Evolutionary conservation across 148 eudicot genomes (phyloP), one percentile per base, ranked within the genome.

Genomic region (Dysphania ambrosioides): DNA sequence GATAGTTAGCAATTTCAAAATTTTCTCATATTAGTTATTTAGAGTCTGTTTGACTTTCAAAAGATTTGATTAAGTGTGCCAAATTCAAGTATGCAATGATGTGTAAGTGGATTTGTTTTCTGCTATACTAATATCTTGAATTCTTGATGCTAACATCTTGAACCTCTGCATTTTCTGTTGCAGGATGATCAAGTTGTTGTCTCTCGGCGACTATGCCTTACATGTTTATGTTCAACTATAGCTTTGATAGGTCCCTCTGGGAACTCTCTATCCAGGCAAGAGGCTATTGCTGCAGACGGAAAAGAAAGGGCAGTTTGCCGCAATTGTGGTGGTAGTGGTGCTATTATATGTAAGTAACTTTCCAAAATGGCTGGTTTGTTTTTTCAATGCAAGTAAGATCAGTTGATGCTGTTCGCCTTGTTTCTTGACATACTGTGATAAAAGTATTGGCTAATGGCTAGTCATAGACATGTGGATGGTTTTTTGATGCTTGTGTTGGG

Each of bases 311-410:
- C 93, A 4, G 92, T 42, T 3, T 94, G 98, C 79, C 90, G 97
- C 47, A 94, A 94, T 72, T 94, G 98, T 79, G 53, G 73, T 31
- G 98, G 98, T n/a, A 88, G 88, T 78, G 98, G 98, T 74, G 96
- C 98, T 77, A 78, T 94, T 64, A 91, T 94, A 34, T 94, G 98
- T 94, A 75, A 87, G 97, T 85, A 27, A 56, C 12, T 38, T 35
- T 23, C 12, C 9, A 24, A 23, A 12, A 12, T 21, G 1, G 3
- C 10, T 66, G 29, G 8, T 38, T 23, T 64, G 15, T 0, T 36
- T n/a, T 23, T 66, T 36, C 18, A 2, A 4, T 38, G 24, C 16
- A 32, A 8, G 23, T 8, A 13, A 8, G 35, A 21, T 4, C 8
- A 32, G 10, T 21, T 40, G 27, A 26, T 40, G 32, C 2, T 13